Conservation (phyloP, 2,329 filamentous ascomycete species). For the Aspergillus flavus region DNA sequence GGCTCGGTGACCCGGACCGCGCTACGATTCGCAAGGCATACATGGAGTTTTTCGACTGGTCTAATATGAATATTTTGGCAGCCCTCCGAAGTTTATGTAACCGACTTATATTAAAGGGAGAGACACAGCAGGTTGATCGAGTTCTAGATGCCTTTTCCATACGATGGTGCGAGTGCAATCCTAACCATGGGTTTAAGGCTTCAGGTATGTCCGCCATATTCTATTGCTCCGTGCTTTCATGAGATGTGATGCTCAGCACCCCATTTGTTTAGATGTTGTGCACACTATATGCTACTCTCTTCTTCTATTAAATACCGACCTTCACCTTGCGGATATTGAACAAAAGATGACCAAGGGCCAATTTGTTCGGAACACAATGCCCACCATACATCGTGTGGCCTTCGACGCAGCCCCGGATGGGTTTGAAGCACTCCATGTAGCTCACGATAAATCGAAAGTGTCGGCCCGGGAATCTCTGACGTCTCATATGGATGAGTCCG, state of each 20-base stretch:
- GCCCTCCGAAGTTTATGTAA: slow-evolving; percentile 80
- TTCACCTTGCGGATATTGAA: slow-evolving; percentile 93
- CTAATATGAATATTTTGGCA: slow-evolving; percentile 74
- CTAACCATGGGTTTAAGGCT: slow-evolving; percentile 88
- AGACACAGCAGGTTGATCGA: slow-evolving; percentile 95
- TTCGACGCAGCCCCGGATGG: slow-evolving; percentile 70
- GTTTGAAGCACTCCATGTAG: slow-evolving; percentile 56
- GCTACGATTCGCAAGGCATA: slow-evolving; percentile 70
- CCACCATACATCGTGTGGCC: slow-evolving; percentile 78
- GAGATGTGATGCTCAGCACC: slow-evolving; percentile 8
- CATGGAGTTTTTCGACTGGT: slow-evolving; percentile 90
- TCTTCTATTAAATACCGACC: slow-evolving; percentile 90
- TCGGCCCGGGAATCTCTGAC: slow-evolving; percentile 45
- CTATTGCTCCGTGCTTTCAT: neutral
- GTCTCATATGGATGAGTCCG: slow-evolving; percentile 20
- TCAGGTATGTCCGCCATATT: slow-evolving; percentile 60
- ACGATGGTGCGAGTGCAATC: slow-evolving; percentile 92
- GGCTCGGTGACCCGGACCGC: slow-evolving; percentile 70
- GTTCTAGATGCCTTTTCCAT: slow-evolving; percentile 87
- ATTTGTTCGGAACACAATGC: slow-evolving; percentile 95
- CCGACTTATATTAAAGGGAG: slow-evolving; percentile 79
- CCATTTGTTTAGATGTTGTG: slow-evolving; percentile 72
- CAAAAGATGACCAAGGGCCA: slow-evolving; percentile 94
- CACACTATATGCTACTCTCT: slow-evolving; percentile 98
- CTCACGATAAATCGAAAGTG: slow-evolving; percentile 29